A percentile compares a stretch with the other conserved stretches of the same genome.
phyloP scores from a whole-genome alignment of 2,329 filamentous ascomycete species.

The Capronia americana region DNA sequence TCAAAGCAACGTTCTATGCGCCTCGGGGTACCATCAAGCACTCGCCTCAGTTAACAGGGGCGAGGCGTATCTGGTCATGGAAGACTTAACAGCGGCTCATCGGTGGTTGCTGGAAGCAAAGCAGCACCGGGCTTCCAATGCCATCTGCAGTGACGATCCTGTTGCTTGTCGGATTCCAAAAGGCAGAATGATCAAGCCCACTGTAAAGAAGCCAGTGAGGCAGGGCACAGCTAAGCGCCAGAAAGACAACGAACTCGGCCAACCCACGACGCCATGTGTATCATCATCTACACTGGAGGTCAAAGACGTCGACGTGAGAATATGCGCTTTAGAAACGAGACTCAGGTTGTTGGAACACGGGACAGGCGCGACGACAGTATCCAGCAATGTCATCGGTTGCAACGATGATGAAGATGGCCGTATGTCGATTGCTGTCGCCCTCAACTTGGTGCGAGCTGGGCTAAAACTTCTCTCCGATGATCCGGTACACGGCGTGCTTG shows the following conservation, averaged over 20 bases:
- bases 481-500: conserved; percentile 84
- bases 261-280: background rate
- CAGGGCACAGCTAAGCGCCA: conserved; percentile 18
- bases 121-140: background rate
- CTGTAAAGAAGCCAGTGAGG: conserved; percentile 12
- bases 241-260: conserved; percentile 1
- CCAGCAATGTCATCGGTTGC: conserved; percentile 64
- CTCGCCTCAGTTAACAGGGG: conserved; percentile 20
- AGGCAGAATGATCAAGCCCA: background rate
- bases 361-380: background rate
- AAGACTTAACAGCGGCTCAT: conserved; percentile 16
- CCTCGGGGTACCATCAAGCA: background rate
- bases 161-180: background rate
- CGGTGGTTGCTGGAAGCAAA: conserved; percentile 20
- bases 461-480: conserved; percentile 48
- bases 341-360: conserved; percentile 52
- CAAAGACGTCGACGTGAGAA: conserved; percentile 1
- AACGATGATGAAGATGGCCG: conserved; percentile 69
- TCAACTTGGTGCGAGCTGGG: conserved; percentile 66
- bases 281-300: conserved; percentile 3
- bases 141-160: background rate
- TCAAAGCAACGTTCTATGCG: background rate
- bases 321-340: conserved; percentile 9
- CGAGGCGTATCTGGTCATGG: conserved; percentile 25
- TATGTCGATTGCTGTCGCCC: conserved; percentile 53